Evolutionary conservation across 2,329 filamentous ascomycete genomes (phyloP), one percentile per base, ranked within the genome.

Genomic region (Leptographium radiaticola): DNA sequence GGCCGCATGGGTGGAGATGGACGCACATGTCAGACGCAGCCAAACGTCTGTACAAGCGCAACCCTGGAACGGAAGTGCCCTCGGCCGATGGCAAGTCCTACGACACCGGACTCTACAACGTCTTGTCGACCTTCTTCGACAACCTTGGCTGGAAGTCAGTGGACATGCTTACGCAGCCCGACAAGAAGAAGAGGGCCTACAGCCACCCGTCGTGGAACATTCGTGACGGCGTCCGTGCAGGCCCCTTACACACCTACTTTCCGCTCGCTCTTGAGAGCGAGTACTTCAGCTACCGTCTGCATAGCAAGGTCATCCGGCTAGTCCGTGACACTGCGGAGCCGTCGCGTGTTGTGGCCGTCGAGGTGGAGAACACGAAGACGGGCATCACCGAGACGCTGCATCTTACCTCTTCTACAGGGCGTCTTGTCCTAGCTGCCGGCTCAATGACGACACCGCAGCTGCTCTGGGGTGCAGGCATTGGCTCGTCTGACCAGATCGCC

Each of bases 1-100:
- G 86, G 70, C 86, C 86, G 1, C 59, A 69, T 2, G 85, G 84
- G 33, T 89, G 86, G 86, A 81, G 84, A 66, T 74, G 79, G 18
- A 64, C 68, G 7, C 83, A 88, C 59, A 76, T 88, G 63, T 68
- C 70, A 56, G 64, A 69, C 25, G 78, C 84, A 1, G 78, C 81
- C 7, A 67, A 76, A 33, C 75, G 79, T 44, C 79, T 84, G 8
- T 89, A 87, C 64, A 69, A 72, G 39, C 76, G 83, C n/a, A 88
- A 87, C 57, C 83, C 83, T 0, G 84, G 84, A 36, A 87, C 83
- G 0, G 77, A 77, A 46, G 70, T 71, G 46, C 84, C 86, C 1
- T 87, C 83, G 0, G 70, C 71, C 60, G 84, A 89, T 61, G 80
- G 80, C 48, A 72, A 81, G 63, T 72, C 78, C 31, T 87, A 88